phyloP scores from a whole-genome alignment of 1,139 yeast species.

The Kodamaea sp. region DNA sequence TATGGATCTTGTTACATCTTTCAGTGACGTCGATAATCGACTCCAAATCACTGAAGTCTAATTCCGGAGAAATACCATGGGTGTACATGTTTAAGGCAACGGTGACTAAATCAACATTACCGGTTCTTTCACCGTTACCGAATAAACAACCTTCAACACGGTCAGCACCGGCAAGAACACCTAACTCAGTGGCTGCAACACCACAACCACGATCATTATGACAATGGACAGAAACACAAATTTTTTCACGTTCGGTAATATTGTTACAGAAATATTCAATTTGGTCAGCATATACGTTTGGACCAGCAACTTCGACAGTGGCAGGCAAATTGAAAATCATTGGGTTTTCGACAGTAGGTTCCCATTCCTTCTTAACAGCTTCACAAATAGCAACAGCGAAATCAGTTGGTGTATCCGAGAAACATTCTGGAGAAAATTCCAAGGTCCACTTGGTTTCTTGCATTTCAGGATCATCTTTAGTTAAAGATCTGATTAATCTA shows the following conservation, averaged over 20 bases:
- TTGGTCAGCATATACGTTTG: slow-evolving; percentile 50
- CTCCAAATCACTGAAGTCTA: slow-evolving; percentile 43
- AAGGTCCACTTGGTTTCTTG: slow-evolving; percentile 43
- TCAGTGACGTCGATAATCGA: slow-evolving; percentile 41
- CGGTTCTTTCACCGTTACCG: slow-evolving; percentile 51
- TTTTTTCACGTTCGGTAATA: slow-evolving; percentile 42
- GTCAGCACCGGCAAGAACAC: slow-evolving; percentile 49
- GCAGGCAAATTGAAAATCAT: slow-evolving; percentile 49
- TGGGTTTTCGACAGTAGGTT: slow-evolving; percentile 39
- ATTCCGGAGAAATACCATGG: slow-evolving; percentile 42
- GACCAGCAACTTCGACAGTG: slow-evolving; percentile 47
- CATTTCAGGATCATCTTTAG: slow-evolving; percentile 40
- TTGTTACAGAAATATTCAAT: slow-evolving; percentile 44
- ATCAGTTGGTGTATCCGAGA: slow-evolving; percentile 43
- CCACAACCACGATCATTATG: slow-evolving; percentile 52
- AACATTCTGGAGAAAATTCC: slow-evolving; percentile 48
- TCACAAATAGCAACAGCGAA: slow-evolving; percentile 45
- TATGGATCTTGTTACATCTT: slow-evolving; percentile 45
- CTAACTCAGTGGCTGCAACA: slow-evolving; percentile 49
- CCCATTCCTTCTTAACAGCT: slow-evolving; percentile 47
- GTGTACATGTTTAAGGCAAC: slow-evolving; percentile 48
- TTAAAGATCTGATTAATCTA: slow-evolving; percentile 37
- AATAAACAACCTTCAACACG: slow-evolving; percentile 50
- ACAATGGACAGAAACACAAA: slow-evolving; percentile 45
- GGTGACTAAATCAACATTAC: slow-evolving; percentile 48